Evolutionary conservation across 179 eudicot species (phyloP), one percentile per base, ranked within the genome.

Genomic region (Beta corolliflora): DNA sequence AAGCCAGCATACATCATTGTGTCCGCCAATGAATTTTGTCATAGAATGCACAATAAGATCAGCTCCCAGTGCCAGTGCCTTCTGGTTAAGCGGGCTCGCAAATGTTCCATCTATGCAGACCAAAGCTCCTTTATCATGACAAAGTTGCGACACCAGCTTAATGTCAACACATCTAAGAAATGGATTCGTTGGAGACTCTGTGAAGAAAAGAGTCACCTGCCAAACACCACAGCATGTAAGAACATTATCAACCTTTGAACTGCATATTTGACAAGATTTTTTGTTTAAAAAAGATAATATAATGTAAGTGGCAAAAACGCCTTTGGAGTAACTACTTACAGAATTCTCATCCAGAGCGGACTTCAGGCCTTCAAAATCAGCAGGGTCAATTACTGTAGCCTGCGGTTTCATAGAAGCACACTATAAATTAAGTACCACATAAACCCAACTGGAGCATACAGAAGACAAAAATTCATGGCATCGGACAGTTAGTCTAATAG

Each of bases 131-230:
- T 92, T 96, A 59, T 83, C 85, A 58, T 92, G 99, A 87, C 99
- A 96, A 79, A 96, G 93, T 84, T 96, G 91, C 14, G 99, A 93
- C 73, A 96, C 97, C 88, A 92, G 82, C 88, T 91, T 85, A 84
- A 96, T 94, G 84, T 96, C 99, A 81, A 96, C 97, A 86, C 97
- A 93, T 87, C 98, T 92, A 75, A 96, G 87, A 85, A 94, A 96
- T 71, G 99, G 99, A 84, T 96, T 96, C 79, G 99, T 94, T 54
- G 99, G 99, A 78, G 98, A 96, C 85, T 96, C 99, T 1, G 99
- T 93, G 87, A 96, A 96, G 89, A 93, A 94, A 76, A 96, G 90
- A 71, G 87, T 70, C 73, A 96, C 99, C 99, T 96, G 91, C 81
- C 88, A 54, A 31, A 53, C 55, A 75, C 44, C 48, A 77, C 2